Conservation (phyloP, 1,139 yeast species). For the Wickerhamiella pararugosa region DNA sequence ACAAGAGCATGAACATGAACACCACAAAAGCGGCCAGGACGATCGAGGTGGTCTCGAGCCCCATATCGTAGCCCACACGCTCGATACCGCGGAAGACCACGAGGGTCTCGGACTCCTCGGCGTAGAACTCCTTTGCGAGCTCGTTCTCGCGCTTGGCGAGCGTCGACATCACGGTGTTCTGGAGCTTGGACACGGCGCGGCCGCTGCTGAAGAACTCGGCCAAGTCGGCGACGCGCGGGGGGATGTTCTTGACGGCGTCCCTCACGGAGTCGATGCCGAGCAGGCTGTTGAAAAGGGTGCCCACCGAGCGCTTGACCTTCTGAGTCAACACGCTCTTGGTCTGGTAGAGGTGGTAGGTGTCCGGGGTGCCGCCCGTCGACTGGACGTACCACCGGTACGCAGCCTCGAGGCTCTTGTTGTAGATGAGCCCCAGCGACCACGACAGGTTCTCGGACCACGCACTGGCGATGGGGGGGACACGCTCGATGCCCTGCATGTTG, state of each 20-base stretch:
- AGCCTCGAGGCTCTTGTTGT: conserved; percentile 60
- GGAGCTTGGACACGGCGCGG: conserved; percentile 1
- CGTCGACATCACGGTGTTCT: conserved; percentile 9
- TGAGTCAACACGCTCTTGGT: conserved; percentile 64
- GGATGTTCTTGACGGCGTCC: conserved; percentile 5
- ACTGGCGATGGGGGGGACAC: conserved; percentile 91
- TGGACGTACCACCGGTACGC: conserved; percentile 92
- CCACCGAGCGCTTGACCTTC: conserved; percentile 31
- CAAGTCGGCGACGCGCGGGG: conserved; percentile 16
- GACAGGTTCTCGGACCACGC: conserved; percentile 95
- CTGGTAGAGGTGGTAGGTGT: conserved; percentile 40
- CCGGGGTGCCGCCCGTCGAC: conserved; percentile 81
- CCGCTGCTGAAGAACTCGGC: conserved; percentile 1
- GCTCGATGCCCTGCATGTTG: conserved; percentile 88
- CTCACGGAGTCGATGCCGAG: conserved; percentile 3
- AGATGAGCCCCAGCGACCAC: conserved; percentile 89
- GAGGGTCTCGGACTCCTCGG: conserved; percentile 17
- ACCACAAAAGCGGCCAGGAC: conserved; percentile 80
- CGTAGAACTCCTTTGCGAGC: conserved; percentile 13
- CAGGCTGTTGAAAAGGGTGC: conserved; percentile 32
- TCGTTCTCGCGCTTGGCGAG: conserved; percentile 11
- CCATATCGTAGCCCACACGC: conserved; percentile 76
- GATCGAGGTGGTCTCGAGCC: conserved; percentile 68
- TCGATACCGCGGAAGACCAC: conserved; percentile 73
- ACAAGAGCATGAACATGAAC: conserved; percentile 48